These are phyloP conservation scores for Capsicum rhomboideum DNA, from an alignment of 257 asterid species.

Conservation along the genomic window DNA sequence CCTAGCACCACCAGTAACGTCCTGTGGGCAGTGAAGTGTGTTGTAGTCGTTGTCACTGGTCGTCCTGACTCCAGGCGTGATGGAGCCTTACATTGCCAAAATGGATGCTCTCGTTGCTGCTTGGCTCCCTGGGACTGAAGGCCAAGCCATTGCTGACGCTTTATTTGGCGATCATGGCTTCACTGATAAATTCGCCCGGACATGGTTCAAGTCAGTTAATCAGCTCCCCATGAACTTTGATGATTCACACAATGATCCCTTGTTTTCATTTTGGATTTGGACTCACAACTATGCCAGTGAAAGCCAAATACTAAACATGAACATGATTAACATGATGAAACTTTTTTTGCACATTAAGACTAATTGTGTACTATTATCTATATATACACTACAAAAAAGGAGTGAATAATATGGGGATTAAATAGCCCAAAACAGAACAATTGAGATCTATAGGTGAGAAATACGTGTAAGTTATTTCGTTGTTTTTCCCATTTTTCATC, in stretches of 20 bases:
- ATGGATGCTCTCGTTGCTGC: slow-evolving; percentile 76
- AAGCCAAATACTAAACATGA: background rate
- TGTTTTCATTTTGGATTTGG: slow-evolving; percentile 80
- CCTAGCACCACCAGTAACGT: slow-evolving; percentile 41
- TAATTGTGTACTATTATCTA: too few relatives aligned
- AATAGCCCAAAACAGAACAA: too few relatives aligned
- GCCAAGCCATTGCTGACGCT: slow-evolving; percentile 63
- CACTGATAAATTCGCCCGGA: slow-evolving; percentile 66
- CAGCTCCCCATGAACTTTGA: slow-evolving; percentile 84
- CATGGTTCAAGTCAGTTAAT: slow-evolving; percentile 68
- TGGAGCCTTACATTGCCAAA: slow-evolving; percentile 38
- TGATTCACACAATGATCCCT: slow-evolving; percentile 54
- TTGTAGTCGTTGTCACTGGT: slow-evolving; percentile 63
- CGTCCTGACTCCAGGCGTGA: slow-evolving; percentile 63
- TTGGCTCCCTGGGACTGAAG: slow-evolving; percentile 85
- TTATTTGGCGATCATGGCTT: slow-evolving; percentile 62
- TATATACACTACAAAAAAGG: too few relatives aligned
- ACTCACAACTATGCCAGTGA: slow-evolving; percentile 32
- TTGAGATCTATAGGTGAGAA: too few relatives aligned
- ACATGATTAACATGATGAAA: too few relatives aligned
- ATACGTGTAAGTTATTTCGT: too few relatives aligned
- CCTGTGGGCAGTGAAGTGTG: slow-evolving; percentile 52
- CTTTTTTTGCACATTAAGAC: too few relatives aligned
- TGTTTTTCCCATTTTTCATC: too few relatives aligned
- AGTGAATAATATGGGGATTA: too few relatives aligned